Evolutionary conservation across 768 basidiomycete genomes (phyloP), one percentile per base, ranked within the genome.

Genomic region (Tricholoma saponaceum): DNA sequence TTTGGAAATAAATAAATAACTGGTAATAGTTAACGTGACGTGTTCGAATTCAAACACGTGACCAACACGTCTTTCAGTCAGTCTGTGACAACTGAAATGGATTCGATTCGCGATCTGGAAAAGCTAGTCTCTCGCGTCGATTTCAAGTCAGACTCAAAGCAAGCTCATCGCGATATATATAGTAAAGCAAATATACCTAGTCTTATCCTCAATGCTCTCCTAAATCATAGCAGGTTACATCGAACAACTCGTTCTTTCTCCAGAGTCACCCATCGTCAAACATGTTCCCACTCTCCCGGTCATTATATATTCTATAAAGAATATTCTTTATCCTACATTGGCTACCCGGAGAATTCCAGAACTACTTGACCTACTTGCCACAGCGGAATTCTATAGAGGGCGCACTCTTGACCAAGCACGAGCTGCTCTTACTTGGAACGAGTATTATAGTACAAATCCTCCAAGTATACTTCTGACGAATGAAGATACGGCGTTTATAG

Each of bases 341-440:
- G 54, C 58, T 35, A 60, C 62, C 8, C 41, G 61, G 6, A 64
- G 68, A 41, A 69, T 72, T 30, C 67, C 70, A 10, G 68, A 75
- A 20, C 64, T 79, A 18, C 65, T 78, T 30, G 67, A 68, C 47
- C 66, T 76, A 9, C 60, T 76, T 26, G 68, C 74, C 12, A 73
- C 69, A 51, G 67, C 73, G 28, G 76, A 78, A 58, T 72, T 70
- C 58, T 72, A 72, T 61, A 70, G 76, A 28, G 62, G 67, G 3
- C 58, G 63, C 10, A 67, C 66, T 13, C 55, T 67, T 26, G 62
- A 66, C 16, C 64, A 69, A 43, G 72, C 69, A 10, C 55, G 62
- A 4, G 43, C 58, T 3, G 70, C 71, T 6, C 56, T 73, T 9
- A 61, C 60, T 26, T 72, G 64, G 65, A 63, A 75, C 28, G 60